phyloP scores from a whole-genome alignment of 2,329 filamentous ascomycete species.

The Coleophoma crateriformis region DNA sequence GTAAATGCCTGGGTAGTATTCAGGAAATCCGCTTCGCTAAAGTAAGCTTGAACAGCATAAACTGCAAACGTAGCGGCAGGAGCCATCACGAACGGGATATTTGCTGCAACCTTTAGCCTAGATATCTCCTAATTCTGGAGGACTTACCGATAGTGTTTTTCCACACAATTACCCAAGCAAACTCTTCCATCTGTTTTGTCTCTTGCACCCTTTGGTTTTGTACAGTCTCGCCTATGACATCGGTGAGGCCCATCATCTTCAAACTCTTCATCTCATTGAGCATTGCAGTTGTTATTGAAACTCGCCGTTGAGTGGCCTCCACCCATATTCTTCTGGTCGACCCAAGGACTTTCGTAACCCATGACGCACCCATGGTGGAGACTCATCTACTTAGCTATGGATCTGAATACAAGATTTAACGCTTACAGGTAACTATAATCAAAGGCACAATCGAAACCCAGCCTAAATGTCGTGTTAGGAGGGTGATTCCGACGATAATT shows the following conservation, averaged over 20 bases:
- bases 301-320: constrained; percentile 29
- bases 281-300: constrained; percentile 31
- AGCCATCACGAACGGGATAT: neutral
- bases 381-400: neutral
- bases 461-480: neutral
- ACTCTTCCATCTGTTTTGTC: neutral
- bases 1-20: constrained; percentile 1
- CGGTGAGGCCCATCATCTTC: constrained; percentile 34
- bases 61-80: neutral
- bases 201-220: neutral
- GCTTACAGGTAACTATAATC: neutral
- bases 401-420: too few relatives aligned
- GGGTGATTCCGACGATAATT: constrained; percentile 22
- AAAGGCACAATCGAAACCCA: neutral
- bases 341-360: neutral
- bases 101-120: neutral
- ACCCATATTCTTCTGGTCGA: constrained; percentile 26
- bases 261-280: constrained; percentile 33
- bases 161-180: neutral
- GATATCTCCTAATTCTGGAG: neutral
- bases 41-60: neutral
- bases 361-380: neutral
- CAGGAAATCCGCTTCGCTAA: neutral
- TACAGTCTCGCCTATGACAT: neutral
- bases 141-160: neutral